These are phyloP conservation scores for Eragrostis nindensis DNA, from an alignment of 176 grass and related monocot genomes.

Conservation along the genomic window DNA sequence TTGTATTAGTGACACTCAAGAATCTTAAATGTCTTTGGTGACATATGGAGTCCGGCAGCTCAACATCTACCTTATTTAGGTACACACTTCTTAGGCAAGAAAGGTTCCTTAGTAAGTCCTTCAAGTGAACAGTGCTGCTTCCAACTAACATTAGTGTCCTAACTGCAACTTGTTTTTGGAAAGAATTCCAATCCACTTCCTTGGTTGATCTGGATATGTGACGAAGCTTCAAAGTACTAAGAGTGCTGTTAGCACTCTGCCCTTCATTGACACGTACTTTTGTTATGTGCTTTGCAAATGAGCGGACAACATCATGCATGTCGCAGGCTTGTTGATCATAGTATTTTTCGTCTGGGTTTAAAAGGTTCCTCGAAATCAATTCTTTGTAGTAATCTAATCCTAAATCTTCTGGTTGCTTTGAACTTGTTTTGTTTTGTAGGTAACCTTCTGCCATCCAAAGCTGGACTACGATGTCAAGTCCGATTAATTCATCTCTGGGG, in stretches of 20 bases:
- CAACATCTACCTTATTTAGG: background rate
- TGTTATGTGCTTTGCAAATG: background rate
- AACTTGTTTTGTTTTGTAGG: background rate
- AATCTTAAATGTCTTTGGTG: slow-evolving; percentile 35
- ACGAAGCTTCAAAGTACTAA: background rate
- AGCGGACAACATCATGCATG: slow-evolving; percentile 43
- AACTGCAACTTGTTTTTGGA: background rate
- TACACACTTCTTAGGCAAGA: slow-evolving; percentile 11
- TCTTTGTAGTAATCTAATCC: slow-evolving; percentile 16
- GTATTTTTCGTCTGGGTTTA: background rate
- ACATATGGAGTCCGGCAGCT: slow-evolving; percentile 14
- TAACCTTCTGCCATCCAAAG: slow-evolving; percentile 34
- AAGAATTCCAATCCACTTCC: background rate
- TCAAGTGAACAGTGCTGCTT: background rate
- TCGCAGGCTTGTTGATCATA: background rate
- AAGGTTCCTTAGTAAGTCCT: background rate
- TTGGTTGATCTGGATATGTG: slow-evolving; percentile 16
- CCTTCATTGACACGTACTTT: background rate
- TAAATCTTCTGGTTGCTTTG: background rate
- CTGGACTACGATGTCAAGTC: fast-evolving
- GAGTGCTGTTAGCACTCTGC: background rate
- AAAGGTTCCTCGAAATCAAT: slow-evolving; percentile 27
- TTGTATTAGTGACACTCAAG: background rate
- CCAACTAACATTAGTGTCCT: slow-evolving; percentile 36
- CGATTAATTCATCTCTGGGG: background rate